Conservation (phyloP, 176 grass and related monocot genomes). For the Oryza coarctata region DNA sequence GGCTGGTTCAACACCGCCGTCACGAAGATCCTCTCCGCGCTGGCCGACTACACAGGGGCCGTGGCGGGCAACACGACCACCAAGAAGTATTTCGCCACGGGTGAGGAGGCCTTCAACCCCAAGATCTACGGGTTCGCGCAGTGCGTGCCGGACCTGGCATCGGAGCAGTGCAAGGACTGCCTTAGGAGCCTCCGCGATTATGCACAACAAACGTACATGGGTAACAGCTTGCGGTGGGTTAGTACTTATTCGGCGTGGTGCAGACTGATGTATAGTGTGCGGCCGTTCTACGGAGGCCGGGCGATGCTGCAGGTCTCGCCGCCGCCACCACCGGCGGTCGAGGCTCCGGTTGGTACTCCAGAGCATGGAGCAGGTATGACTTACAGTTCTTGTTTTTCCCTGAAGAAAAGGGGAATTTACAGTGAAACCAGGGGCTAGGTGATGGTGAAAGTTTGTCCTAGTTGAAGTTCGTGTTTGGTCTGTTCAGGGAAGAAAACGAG, state of each 20-base stretch:
- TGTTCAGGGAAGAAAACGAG: conserved; percentile 10
- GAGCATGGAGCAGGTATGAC: neutral
- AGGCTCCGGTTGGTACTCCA: neutral
- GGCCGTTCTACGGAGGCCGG: neutral
- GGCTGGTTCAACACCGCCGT: conserved; percentile 35
- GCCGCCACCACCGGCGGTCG: neutral
- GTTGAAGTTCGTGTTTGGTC: neutral
- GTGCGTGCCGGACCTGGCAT: conserved; percentile 34
- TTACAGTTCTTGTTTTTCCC: neutral
- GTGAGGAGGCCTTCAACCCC: conserved; percentile 19
- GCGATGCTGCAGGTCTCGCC: conserved; percentile 18
- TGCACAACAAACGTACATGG: neutral
- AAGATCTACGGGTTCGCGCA: conserved; percentile 44
- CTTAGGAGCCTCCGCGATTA: neutral
- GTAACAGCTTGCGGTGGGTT: neutral
- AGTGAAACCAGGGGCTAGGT: no score
- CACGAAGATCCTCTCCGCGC: neutral
- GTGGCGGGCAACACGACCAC: neutral
- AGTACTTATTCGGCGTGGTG: neutral
- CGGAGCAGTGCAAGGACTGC: conserved; percentile 21
- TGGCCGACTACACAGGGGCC: conserved; percentile 8
- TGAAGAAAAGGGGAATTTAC: no score
- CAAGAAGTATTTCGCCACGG: conserved; percentile 38
- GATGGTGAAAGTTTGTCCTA: no score
- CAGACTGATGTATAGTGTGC: neutral